Percentiles rank a stretch among this genome's conserved stretches.
These are phyloP conservation scores for Beauveria asiatica DNA, from an alignment of 2,329 filamentous ascomycete genomes.

Conservation along the genomic window DNA sequence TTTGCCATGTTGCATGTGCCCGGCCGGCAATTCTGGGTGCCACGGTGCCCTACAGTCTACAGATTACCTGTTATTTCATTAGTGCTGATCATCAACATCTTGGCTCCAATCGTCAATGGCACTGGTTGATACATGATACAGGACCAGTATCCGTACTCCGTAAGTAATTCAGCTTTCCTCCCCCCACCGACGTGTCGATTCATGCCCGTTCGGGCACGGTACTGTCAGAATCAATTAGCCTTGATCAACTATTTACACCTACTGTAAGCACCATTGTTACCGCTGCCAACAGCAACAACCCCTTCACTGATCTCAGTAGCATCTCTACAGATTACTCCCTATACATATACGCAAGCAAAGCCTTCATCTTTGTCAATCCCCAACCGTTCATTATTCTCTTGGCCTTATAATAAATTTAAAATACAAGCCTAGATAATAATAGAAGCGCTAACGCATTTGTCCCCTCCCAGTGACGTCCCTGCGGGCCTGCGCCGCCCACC, in stretches of 20 bases:
- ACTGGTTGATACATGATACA: background rate
- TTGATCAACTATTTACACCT: too few species aligned
- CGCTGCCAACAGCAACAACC: background rate
- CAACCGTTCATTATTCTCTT: too few species aligned
- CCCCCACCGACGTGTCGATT: background rate
- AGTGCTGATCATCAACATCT: slow-evolving; percentile 5
- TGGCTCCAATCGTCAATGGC: background rate
- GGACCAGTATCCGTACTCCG: too few species aligned
- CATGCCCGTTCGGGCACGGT: background rate
- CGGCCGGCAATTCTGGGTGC: background rate
- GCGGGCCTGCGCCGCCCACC: background rate
- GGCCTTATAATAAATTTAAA: background rate
- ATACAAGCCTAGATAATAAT: slow-evolving; percentile 4
- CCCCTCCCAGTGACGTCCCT: too few species aligned
- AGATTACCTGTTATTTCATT: too few species aligned
- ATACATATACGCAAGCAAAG: background rate
- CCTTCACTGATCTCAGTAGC: background rate
- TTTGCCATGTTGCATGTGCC: background rate
- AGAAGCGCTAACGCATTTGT: background rate
- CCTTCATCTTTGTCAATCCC: background rate
- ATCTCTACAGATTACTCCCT: too few species aligned
- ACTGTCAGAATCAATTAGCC: background rate
- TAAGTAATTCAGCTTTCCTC: background rate
- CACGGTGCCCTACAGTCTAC: too few species aligned
- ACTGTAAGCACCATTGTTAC: too few species aligned